phyloP scores from a whole-genome alignment of 139 green algal genomes.

The Pleodorina starrii region DNA sequence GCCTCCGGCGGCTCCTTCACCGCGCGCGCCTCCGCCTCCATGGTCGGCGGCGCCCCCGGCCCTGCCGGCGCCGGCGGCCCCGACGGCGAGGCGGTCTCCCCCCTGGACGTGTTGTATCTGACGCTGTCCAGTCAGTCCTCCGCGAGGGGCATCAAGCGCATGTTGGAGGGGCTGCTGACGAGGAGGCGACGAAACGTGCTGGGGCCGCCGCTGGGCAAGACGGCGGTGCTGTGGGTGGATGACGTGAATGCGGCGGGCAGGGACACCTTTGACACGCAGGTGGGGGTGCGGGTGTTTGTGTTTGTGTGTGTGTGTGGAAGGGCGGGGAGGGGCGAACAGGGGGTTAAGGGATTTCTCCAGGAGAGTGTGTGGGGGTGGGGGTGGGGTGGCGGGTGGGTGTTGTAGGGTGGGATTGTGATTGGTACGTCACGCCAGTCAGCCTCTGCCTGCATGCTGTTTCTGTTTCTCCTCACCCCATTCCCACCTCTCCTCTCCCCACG shows the following conservation, averaged over 20 bases:
- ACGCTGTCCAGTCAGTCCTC: slow-evolving; percentile 69
- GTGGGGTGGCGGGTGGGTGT: too few relatives aligned
- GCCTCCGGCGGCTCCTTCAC: not conserved
- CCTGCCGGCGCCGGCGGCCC: not conserved
- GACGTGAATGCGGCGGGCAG: slow-evolving; percentile 65
- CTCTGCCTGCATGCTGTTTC: too few relatives aligned
- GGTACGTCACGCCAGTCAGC: too few relatives aligned
- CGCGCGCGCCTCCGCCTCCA: not conserved
- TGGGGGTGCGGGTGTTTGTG: too few relatives aligned
- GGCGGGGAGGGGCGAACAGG: too few relatives aligned
- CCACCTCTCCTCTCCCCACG: not conserved
- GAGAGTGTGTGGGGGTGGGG: too few relatives aligned
- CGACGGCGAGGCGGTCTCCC: slow-evolving; percentile 15
- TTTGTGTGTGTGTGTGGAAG: too few relatives aligned
- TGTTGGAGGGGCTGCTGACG: slow-evolving; percentile 71
- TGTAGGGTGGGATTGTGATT: too few relatives aligned
- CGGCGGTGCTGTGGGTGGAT: slow-evolving; percentile 73
- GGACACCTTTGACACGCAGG: slow-evolving; percentile 56
- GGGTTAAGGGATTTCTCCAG: too few relatives aligned
- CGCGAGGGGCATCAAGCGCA: slow-evolving; percentile 65
- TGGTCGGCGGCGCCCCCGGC: not conserved
- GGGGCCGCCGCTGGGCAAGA: slow-evolving; percentile 69
- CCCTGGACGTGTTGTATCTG: slow-evolving; percentile 49
- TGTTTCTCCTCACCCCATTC: not conserved
- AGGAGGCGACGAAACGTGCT: slow-evolving; percentile 64